A percentile compares a stretch with the other conserved stretches of the same genome.
These are phyloP conservation scores for Ganoderma multipileum DNA, from an alignment of 1,284 basidiomycete genomes.

Conservation along the genomic window DNA sequence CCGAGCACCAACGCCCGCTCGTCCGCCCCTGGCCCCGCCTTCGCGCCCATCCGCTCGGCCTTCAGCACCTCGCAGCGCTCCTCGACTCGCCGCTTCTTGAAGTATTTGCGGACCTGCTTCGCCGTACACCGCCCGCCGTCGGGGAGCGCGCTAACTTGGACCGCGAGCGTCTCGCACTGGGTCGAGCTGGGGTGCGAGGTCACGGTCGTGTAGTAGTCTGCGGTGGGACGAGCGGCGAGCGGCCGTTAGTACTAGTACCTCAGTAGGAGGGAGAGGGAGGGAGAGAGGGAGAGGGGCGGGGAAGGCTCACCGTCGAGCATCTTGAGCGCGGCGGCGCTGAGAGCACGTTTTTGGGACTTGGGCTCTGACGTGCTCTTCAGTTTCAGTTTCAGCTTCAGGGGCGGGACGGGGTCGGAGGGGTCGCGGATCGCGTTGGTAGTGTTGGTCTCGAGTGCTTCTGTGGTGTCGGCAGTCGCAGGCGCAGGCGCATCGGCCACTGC, in stretches of 20 bases:
- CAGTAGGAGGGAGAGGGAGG: not conserved
- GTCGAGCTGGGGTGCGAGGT: not conserved
- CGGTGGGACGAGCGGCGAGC: not conserved
- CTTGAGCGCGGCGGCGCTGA: not conserved
- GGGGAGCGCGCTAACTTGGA: not conserved
- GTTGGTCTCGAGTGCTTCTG: not conserved
- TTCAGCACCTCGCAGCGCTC: not conserved
- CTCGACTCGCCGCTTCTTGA: not conserved
- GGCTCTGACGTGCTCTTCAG: not conserved
- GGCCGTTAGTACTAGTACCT: too few relatives aligned
- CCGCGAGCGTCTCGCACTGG: not conserved
- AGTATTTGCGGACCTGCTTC: slow-evolving; percentile 1
- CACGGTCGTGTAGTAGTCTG: slow-evolving; percentile 1
- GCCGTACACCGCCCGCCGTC: not conserved
- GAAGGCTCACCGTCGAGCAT: not conserved
- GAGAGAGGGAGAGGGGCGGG: not conserved
- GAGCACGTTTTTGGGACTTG: too few relatives aligned
- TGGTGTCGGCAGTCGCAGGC: not conserved
- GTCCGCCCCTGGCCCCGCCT: not conserved
- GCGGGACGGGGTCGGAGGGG: not conserved
- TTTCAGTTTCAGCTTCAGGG: not conserved
- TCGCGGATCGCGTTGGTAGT: not conserved
- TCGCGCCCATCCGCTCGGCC: not conserved
- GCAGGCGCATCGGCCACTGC: not conserved
- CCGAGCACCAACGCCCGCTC: not conserved